Base-by-base conservation (phyloP, 2,329 filamentous ascomycete species). In the Ascochyta pisi region DNA sequence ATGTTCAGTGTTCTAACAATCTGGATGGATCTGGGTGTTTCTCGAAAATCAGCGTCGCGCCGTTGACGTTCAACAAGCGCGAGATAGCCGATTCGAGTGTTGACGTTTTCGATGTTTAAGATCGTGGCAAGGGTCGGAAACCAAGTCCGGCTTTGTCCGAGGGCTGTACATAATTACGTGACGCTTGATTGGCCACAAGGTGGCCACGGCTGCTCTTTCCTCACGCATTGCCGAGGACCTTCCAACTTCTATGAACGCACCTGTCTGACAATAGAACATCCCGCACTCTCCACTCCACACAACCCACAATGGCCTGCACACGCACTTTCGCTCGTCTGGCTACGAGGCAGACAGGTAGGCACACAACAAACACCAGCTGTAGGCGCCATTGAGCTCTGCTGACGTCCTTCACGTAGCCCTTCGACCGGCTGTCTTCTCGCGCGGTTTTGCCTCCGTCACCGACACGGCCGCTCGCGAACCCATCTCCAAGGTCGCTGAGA, bases 321-420 rank as follows among this genome's bases (percentile, higher is more conserved):
- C 73, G 74, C 69, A 65, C 72, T 52, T 63, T 77, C 60, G 62
- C 71, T 58, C 73, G 74, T 65, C 70, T 77, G 63, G 73, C 73
- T 60, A 64, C 68, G 54, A 66, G 65, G 66, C 71, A 68, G 66
- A 70, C 68, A 65, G 71, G 74, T 76, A 73, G 45, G 73, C 53
- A 48, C 16, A 16, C 35, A 26, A 39, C 41, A 5, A 3, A 44
- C 37, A 41, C 40, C 41, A 15, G 19, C 42, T 44, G 42, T 45
- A 41, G 33, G 43, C 42, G 22, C 64, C 62, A 68, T 67, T 65
- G 66, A 59, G 54, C 60, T 45, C 40, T 61, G 64, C 67, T 74
- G 57, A 73, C 67, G 27, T 38, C 52, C 35, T 53, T 60, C 29
- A 31, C 35, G 58, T 62, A 73, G 73, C 71, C 66, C 63, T 74